These are phyloP conservation scores for Lotus japonicus DNA, from an alignment of 306 rosid species.

Conservation along the genomic window DNA sequence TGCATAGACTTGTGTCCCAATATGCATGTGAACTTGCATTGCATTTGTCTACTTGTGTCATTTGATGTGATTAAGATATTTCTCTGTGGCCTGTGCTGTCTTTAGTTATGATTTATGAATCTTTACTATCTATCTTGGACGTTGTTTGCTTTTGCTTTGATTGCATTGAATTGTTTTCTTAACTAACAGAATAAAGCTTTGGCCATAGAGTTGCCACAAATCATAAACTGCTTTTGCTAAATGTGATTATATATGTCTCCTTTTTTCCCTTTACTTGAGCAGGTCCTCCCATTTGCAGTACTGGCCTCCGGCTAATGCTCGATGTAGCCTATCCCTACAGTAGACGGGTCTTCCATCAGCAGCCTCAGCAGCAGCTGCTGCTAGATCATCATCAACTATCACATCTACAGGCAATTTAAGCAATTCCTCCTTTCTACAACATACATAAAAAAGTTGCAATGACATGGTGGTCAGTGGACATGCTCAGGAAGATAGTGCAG, in stretches of 20 bases:
- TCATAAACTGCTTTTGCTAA: conserved; percentile 25
- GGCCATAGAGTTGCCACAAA: conserved; percentile 25
- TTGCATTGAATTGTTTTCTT: conserved; percentile 13
- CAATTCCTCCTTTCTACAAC: conserved; percentile 76
- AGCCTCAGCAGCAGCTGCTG: conserved; percentile 98
- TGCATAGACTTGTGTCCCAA: background rate
- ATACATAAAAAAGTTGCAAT: conserved; percentile 9
- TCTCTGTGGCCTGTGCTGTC: background rate
- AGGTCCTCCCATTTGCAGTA: conserved; percentile 98
- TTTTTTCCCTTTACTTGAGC: conserved; percentile 39
- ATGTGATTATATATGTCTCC: conserved; percentile 13
- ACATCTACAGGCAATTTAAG: conserved; percentile 82
- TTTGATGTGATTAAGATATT: background rate
- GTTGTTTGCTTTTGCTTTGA: conserved; percentile 21
- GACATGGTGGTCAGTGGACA: conserved; percentile 5
- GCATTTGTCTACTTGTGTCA: conserved; percentile 1
- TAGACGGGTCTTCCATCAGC: conserved; percentile 98
- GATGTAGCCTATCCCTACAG: conserved; percentile 91
- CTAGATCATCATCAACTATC: conserved; percentile 74
- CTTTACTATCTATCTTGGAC: conserved; percentile 8
- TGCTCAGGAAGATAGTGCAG: background rate
- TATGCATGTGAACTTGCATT: conserved; percentile 3
- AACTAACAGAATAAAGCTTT: conserved; percentile 14
- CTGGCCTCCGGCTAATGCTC: conserved; percentile 97
- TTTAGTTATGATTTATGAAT: background rate